phyloP scores from a whole-genome alignment of 2,329 filamentous ascomycete species.

The Colletotrichum gloeosporioides region DNA sequence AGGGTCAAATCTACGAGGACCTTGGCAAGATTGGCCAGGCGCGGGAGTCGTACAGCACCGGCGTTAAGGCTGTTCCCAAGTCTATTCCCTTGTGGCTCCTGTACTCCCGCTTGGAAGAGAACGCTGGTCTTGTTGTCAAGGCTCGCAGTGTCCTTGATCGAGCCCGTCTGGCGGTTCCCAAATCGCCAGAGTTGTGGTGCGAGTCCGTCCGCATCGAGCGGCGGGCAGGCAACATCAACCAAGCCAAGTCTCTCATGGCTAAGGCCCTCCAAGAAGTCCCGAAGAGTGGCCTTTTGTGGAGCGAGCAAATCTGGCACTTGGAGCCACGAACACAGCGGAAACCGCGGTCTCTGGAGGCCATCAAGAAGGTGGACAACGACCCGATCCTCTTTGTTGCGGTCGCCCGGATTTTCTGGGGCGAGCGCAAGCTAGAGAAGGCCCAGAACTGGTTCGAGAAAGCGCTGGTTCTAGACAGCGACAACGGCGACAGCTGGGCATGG shows the following conservation, averaged over 20 bases:
- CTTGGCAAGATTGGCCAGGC: slow-evolving; percentile 82
- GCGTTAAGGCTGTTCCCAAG: slow-evolving; percentile 84
- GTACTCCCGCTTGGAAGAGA: slow-evolving; percentile 87
- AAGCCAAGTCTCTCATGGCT: slow-evolving; percentile 93
- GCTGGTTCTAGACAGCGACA: slow-evolving; percentile 82
- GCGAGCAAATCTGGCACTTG: slow-evolving; percentile 93
- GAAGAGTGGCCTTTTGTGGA: slow-evolving; percentile 86
- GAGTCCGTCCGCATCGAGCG: slow-evolving; percentile 95
- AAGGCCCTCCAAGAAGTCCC: slow-evolving; percentile 91
- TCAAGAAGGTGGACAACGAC: slow-evolving; percentile 96
- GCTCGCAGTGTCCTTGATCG: slow-evolving; percentile 93
- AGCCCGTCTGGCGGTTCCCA: slow-evolving; percentile 85
- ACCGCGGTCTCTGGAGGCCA: slow-evolving; percentile 87
- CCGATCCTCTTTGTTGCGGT: slow-evolving; percentile 88
- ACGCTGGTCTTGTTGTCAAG: slow-evolving; percentile 82
- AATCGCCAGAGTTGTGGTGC: slow-evolving; percentile 84
- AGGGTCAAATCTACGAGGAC: slow-evolving; percentile 95
- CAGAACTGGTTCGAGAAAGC: slow-evolving; percentile 98
- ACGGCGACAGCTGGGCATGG: slow-evolving; percentile 97
- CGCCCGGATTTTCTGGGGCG: slow-evolving; percentile 94
- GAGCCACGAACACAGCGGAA: slow-evolving; percentile 93
- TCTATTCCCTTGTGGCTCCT: slow-evolving; percentile 91
- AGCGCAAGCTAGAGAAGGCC: slow-evolving; percentile 90
- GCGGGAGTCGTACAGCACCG: slow-evolving; percentile 86
- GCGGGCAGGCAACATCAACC: slow-evolving; percentile 79